Base-by-base conservation (phyloP, 768 basidiomycete species). In the Tephrocybe sp. region DNA sequence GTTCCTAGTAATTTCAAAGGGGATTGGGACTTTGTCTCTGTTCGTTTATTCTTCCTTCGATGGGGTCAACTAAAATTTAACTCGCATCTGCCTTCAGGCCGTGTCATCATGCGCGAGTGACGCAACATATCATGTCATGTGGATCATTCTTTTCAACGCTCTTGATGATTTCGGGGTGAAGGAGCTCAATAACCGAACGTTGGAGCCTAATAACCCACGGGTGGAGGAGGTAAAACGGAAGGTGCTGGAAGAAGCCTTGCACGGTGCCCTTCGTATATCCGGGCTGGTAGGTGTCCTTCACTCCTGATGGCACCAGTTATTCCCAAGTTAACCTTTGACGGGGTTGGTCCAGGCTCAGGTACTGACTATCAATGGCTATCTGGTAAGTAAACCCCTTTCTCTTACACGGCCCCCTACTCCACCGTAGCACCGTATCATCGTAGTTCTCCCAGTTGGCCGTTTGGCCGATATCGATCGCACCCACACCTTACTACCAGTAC, bases 121-220 rank as follows among this genome's bases (percentile, higher is more conserved):
- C 63, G 89, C 90, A 23, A 91, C 88, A 23, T 95, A 89, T 64
- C 93, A 97, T 69, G 82, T 88, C 59, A 87, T 95, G 82, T 96
- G 91, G 92, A 84, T 94, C 53, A 81, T 85, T 36, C 68, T 93
- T 4, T 87, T 89, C 66, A 83, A 77, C 55, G 92, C 92, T 1
- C 68, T 96, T 55, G 86, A 91, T 51, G 92, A 95, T 51, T 92
- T 80, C 62, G 92, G 92, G 10, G 75, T 96, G 51, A 82, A 82
- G 54, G 92, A 94, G 60, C 67, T 82, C 53, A 87, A 86, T 63
- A 72, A 78, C 41, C 58, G 67, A 39, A 57, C 60, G 10, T 62
- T 68, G 30, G 56, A 73, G 19, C 68, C 68, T 26, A 76, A 73
- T 53, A 68, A 72, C 41, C 57, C 65, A 16, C 76, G 82, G 48